Conservation (phyloP, 495 filamentous ascomycete genomes). For the Neurospora sp. region DNA sequence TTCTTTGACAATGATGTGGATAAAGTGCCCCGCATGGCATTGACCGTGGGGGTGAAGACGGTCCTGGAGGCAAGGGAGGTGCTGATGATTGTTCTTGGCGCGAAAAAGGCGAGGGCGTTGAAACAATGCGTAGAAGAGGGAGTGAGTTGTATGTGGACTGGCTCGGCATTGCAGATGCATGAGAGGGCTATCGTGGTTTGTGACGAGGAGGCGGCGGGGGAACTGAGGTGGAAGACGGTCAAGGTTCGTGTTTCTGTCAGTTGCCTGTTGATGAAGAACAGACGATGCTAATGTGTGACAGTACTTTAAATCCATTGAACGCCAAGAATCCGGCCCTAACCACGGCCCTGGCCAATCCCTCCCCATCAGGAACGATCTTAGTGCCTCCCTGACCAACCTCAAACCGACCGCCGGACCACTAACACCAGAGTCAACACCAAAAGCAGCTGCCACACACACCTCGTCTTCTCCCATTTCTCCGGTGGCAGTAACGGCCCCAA, state of each 20-base stretch:
- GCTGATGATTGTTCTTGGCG: slow-evolving; percentile 69
- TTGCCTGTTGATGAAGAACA: background rate
- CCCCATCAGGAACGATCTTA: slow-evolving; percentile 36
- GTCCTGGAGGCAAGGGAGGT: slow-evolving; percentile 75
- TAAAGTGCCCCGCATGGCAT: slow-evolving; percentile 69
- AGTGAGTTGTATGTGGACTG: slow-evolving; percentile 85
- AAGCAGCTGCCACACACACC: background rate
- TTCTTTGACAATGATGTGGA: slow-evolving; percentile 68
- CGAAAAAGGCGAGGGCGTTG: slow-evolving; percentile 71
- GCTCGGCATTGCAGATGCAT: slow-evolving; percentile 70
- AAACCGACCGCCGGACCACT: background rate
- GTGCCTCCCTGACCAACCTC: slow-evolving; percentile 12
- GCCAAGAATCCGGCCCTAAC: slow-evolving; percentile 33
- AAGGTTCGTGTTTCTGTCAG: slow-evolving; percentile 30
- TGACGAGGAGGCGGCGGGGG: slow-evolving; percentile 75
- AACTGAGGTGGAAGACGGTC: slow-evolving; percentile 79
- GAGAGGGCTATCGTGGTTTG: slow-evolving; percentile 71
- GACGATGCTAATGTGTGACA: slow-evolving; percentile 13
- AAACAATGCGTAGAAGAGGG: slow-evolving; percentile 73
- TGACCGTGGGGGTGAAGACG: slow-evolving; percentile 83
- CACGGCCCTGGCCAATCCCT: slow-evolving; percentile 51
- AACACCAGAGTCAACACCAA: background rate
- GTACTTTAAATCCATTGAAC: slow-evolving; percentile 63
- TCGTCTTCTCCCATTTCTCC: background rate
- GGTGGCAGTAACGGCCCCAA: background rate